Evolutionary conservation across 1,284 basidiomycete genomes (phyloP).

Genomic region (Cystobasidiaceae sp.): DNA sequence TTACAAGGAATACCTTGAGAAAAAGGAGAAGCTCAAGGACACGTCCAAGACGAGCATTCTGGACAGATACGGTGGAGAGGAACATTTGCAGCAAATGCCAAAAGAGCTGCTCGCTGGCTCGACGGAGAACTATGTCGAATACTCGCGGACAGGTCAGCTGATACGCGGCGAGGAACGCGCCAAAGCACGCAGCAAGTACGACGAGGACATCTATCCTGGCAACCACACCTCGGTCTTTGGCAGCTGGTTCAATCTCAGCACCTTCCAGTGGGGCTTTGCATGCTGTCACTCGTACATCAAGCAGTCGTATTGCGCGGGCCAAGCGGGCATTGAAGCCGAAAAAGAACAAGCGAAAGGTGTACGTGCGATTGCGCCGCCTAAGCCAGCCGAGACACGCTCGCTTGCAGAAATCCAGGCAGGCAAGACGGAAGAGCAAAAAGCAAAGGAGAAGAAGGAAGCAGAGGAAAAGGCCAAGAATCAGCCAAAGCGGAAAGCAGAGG

Average conservation of each 20-base stretch:
- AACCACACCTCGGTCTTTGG: constrained; percentile 96
- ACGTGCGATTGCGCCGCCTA: constrained; percentile 35
- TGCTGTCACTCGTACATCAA: constrained; percentile 88
- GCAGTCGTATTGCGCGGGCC: constrained; percentile 86
- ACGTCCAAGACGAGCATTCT: constrained; percentile 79
- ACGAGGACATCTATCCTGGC: constrained; percentile 88
- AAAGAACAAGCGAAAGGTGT: constrained; percentile 38
- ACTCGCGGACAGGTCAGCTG: constrained; percentile 77
- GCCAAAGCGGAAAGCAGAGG: constrained; percentile 51
- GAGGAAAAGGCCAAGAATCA: constrained; percentile 58
- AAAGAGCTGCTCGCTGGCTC: constrained; percentile 86
- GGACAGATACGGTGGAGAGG: constrained; percentile 85
- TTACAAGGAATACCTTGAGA: constrained; percentile 82
- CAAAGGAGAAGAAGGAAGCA: constrained; percentile 48
- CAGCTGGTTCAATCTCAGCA: constrained; percentile 75
- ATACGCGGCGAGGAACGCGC: constrained; percentile 86
- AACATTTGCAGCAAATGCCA: constrained; percentile 82
- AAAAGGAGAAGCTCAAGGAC: constrained; percentile 86
- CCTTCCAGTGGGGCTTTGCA: constrained; percentile 80
- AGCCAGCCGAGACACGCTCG: constrained; percentile 39
- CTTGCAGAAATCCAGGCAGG: constrained; percentile 51
- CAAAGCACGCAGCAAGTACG: constrained; percentile 81
- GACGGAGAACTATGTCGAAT: constrained; percentile 96
- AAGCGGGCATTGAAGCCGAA: constrained; percentile 73
- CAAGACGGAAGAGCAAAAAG: constrained; percentile 54